Evolutionary conservation across 108 stramenopile genomes (phyloP), one percentile per base, ranked within the genome.

Genomic region (Pseudonitzschia multiseries): DNA sequence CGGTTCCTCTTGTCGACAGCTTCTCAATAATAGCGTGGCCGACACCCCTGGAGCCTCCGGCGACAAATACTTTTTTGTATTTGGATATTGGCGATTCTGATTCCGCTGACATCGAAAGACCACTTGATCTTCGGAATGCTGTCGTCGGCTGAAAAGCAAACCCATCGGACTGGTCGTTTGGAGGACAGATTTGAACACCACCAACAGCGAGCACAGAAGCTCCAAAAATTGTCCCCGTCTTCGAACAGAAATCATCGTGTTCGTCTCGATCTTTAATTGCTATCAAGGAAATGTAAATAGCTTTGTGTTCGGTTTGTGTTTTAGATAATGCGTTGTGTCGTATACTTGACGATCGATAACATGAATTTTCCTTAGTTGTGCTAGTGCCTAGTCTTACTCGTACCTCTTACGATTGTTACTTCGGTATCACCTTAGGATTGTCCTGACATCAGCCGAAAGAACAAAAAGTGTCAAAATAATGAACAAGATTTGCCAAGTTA

Each of bases 41-140:
- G 27, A 97, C 94, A 29, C 97, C 97, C 36, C 78, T 90, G 46
- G 89, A 77, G 20, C 91, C 97, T 1, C 97, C 97, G 18, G 97
- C 97, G 8, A 97, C 96, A 81, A 97, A 97, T 10, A 97, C 92
- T 64, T 96, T 96, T 57, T 93, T 86, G 89, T 96, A 97, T 5
- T 57, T 20, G 46, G 24, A 48, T 4, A 44, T 13, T 9, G 65
- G 3, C 0, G 42, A n/a, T 22, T 5, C 27, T 18, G 57, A 22
- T 0, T 28, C 27, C 27, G 57, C 4, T 54, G 57, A 59, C 57
- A 27, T 27, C 26, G 29, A 59, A 14, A 59, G 28, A 8, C 57
- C 29, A 26, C 57, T 22, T 26, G 21, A 26, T 27, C 8, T 24
- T 27, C 15, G 24, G 26, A 4, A 26, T 59, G 57, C 15, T 59